Base-by-base conservation (phyloP, 179 eudicot species). In the Camellia oleifera region DNA sequence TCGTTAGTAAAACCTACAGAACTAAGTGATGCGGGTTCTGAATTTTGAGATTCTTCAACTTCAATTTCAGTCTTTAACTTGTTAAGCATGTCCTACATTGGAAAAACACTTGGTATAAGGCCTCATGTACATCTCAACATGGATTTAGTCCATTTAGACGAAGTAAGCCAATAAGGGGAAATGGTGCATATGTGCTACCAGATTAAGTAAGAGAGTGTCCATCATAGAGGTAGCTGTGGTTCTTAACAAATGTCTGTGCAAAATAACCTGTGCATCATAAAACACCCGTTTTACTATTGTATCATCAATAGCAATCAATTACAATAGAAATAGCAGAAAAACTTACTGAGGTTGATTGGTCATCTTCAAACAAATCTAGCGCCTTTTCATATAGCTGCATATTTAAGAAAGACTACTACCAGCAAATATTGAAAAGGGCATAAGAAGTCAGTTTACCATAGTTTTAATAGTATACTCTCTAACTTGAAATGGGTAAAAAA, bases 361-460 rank as follows among this genome's bases (percentile, higher is more conserved):
- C 98, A 87, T 92, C 97, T 84, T 92, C 98, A 87, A 96, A 94
- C 89, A 96, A 84, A 81, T 94, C 98, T 69, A 96, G 74, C 64
- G 98, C 98, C 75, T 94, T 96, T 80, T 88, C 97, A 87, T 91
- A 94, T 17, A 96, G 88, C 88, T 94, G 98, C 86, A 96, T 83
- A 83, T 89, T 90, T 81, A 92, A 79, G 89, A 81, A 91, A 74
- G 91, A 84, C 99, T 96, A 89, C 65, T 82, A 81, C 69, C 78
- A 76, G 70, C 54, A 89, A 57, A 68, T 61, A 52, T 73, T 66
- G 45, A 78, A 50, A 75, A 69, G 20, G 8, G 71, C 57, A 45
- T 17, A 11, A 62, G 73, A 45, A 74, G 76, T 17, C 45, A 72
- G 58, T 20, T 53, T 74, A 77, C 61, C 40, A 61, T 71, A 69